Evolutionary conservation across 1,139 yeast genomes (phyloP).

Genomic region (Nakaseomyces kungkrabaensis): DNA sequence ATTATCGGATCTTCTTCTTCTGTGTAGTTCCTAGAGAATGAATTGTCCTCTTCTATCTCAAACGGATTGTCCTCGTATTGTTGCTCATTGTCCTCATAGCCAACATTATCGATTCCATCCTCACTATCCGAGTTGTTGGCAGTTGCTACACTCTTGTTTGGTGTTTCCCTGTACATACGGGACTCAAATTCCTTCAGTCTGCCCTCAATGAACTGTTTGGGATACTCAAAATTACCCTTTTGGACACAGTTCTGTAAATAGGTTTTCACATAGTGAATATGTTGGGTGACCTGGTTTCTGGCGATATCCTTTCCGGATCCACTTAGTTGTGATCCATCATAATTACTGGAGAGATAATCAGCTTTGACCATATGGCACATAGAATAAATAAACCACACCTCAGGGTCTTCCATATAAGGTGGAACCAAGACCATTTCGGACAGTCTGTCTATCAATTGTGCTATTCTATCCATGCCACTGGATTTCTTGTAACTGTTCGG

Average conservation of each 20-base stretch:
- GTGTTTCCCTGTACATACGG: conserved; percentile 6
- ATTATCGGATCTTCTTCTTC: not conserved
- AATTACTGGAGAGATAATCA: conserved; percentile 15
- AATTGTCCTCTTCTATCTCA: not conserved
- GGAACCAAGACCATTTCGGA: conserved; percentile 24
- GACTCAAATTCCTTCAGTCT: conserved; percentile 17
- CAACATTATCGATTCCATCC: not conserved
- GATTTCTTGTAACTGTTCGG: not conserved
- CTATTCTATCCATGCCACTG: conserved; percentile 7
- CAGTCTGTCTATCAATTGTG: conserved; percentile 19
- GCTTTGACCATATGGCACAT: conserved; percentile 24
- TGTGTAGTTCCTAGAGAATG: not conserved
- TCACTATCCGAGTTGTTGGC: not conserved
- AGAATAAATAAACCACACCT: conserved; percentile 26
- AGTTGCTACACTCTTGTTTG: not conserved
- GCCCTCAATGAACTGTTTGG: conserved; percentile 14
- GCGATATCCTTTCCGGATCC: conserved; percentile 20
- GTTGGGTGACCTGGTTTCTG: conserved; percentile 20
- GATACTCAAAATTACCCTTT: conserved; percentile 15
- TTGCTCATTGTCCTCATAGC: not conserved
- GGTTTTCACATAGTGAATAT: conserved; percentile 16
- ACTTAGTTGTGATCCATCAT: conserved; percentile 6
- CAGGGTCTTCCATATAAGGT: conserved; percentile 28
- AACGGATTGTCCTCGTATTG: conserved; percentile 1
- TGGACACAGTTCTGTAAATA: conserved; percentile 13